Percentiles rank a stretch among this genome's conserved stretches.
phyloP scores from a whole-genome alignment of 768 basidiomycete species.

The Boletus huronensis region DNA sequence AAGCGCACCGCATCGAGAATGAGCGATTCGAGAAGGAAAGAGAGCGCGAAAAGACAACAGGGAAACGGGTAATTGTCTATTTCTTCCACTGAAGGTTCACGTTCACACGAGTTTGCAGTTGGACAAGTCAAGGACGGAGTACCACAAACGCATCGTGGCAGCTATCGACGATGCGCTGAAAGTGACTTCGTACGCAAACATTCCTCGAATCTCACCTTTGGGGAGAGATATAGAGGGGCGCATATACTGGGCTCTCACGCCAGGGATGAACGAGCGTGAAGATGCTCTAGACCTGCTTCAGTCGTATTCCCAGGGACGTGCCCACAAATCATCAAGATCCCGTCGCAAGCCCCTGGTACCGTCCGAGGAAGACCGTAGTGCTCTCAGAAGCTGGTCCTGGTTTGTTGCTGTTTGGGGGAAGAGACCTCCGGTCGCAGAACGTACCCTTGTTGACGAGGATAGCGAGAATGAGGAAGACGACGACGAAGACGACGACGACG shows the following conservation, averaged over 20 bases:
- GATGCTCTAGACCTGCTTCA: slow-evolving; percentile 34
- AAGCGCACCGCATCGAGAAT: slow-evolving; percentile 37
- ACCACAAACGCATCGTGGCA: slow-evolving; percentile 48
- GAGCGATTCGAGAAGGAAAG: slow-evolving; percentile 31
- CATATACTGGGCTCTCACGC: slow-evolving; percentile 63
- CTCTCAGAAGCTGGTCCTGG: slow-evolving; percentile 66
- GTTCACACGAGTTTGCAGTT: slow-evolving; percentile 23
- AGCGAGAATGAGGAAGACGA: slow-evolving; percentile 24
- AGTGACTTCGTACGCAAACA: slow-evolving; percentile 42
- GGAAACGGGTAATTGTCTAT: slow-evolving; percentile 16
- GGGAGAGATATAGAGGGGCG: slow-evolving; percentile 70
- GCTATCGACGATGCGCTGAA: slow-evolving; percentile 56
- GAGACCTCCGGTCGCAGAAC: slow-evolving; percentile 37
- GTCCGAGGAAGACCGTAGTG: slow-evolving; percentile 48
- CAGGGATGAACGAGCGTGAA: slow-evolving; percentile 56
- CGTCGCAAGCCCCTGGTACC: slow-evolving; percentile 38
- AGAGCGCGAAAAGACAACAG: slow-evolving; percentile 55
- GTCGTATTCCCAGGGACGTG: slow-evolving; percentile 24
- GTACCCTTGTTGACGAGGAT: slow-evolving; percentile 22
- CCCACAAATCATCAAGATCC: slow-evolving; percentile 34
- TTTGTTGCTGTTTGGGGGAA: slow-evolving; percentile 74
- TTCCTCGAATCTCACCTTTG: slow-evolving; percentile 56
- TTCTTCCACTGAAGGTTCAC: not conserved
- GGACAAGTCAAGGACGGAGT: slow-evolving; percentile 42
- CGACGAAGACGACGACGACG: slow-evolving; percentile 34